Evolutionary conservation across 192 early-diverging fungal species (phyloP), one percentile per base, ranked within the genome.

Genomic region (Podila clonocystis): DNA sequence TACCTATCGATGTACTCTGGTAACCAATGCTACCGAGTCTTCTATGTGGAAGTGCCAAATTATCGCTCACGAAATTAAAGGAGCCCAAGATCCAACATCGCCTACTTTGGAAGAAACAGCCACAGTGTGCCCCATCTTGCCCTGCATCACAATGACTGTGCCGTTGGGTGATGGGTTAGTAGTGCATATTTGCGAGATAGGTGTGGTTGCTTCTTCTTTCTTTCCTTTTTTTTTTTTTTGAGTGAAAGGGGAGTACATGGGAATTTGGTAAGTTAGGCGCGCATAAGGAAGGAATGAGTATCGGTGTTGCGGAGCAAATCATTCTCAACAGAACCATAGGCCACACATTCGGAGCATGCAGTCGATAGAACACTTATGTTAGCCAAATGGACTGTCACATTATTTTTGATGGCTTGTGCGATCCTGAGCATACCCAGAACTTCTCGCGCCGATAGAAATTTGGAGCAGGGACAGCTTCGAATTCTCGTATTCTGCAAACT

Each of bases 381-480:
- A 8, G 19, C 5, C 13, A 4, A 22, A 48, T 50, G 28, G 22
- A 64, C 50, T 7, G 48, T 15, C 22, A 48, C 36, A 11, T 73
- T 73, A 45, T 73, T 49, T 63, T 62, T 73, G 12, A 73, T 41
- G 7, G n/a, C 29, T 65, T 89, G 83, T 19, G 84, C 74, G 62
- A 88, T 84, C 58, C 87, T 87, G 33, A 74, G 72, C 20, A 36
- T 1, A 76, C 70, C 87, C 85, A 87, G 41, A 76, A 87, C 58
- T 86, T 84, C 41, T 76, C 74, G 20, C 82, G 77, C 20, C 73
- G 70, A 58, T 87, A 87, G 60, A 86, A 86, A 15, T 79, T 75
- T 41, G 85, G 82, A 34, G 71, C 19, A 63, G 2, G 19, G 77
- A 61, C 31, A 82, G 60, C 64, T 72, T 71, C 36, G 50, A 60